These are phyloP conservation scores for Monosporozyma servazzii DNA, from an alignment of 805 yeast species.

Conservation along the genomic window DNA sequence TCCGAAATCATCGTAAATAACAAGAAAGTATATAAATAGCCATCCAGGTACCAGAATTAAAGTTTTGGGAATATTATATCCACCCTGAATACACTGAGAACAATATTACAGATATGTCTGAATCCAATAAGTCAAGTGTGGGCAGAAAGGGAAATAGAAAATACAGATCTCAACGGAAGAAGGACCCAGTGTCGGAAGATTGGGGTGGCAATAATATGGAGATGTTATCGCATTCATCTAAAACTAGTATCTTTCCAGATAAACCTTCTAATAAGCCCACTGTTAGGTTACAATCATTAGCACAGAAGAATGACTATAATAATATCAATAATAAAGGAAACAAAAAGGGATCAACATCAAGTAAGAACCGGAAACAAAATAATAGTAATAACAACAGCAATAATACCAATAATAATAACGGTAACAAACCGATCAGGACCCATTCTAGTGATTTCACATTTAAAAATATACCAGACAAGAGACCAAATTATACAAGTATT, in stretches of 20 bases:
- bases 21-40: no score
- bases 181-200: background rate
- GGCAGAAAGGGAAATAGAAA: background rate
- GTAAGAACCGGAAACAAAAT: background rate
- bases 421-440: background rate
- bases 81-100: no score
- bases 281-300: background rate
- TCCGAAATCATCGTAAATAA: no score
- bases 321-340: background rate
- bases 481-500: background rate
- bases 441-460: background rate
- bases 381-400: background rate
- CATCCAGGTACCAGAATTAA: no score
- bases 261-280: no score
- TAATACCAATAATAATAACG: background rate
- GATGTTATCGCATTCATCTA: background rate
- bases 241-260: no score
- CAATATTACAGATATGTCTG: background rate
- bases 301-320: background rate
- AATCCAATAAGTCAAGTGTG: background rate
- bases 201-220: background rate
- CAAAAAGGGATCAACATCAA: background rate
- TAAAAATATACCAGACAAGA: background rate
- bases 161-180: background rate
- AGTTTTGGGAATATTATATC: no score